Conservation (phyloP, 352 stramenopile genomes). For the Pythium aquatile region DNA sequence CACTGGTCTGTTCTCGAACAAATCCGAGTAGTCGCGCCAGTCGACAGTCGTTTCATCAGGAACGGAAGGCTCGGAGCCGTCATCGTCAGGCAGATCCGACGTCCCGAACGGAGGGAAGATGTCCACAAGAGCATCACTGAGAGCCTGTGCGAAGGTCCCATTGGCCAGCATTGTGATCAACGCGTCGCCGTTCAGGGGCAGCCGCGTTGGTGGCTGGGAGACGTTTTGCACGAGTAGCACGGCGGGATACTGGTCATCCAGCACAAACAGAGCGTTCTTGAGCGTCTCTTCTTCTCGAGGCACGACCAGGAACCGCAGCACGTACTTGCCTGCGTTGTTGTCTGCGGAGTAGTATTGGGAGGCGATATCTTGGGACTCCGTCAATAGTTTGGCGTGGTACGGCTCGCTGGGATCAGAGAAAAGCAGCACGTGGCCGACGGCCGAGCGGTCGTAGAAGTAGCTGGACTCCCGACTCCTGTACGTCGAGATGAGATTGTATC, state of each 20-base stretch:
- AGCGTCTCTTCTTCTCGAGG: conserved; percentile 25
- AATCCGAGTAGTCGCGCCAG: conserved; percentile 27
- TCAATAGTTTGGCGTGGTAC: conserved; percentile 23
- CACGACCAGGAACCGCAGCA: conserved; percentile 38
- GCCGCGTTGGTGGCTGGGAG: conserved; percentile 13
- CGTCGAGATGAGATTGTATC: conserved; percentile 34
- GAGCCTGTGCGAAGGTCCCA: background rate
- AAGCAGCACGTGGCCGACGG: conserved; percentile 35
- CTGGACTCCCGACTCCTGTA: conserved; percentile 25
- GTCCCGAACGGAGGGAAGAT: conserved; percentile 14
- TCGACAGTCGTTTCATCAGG: background rate
- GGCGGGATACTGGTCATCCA: conserved; percentile 26
- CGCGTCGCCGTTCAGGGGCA: conserved; percentile 11
- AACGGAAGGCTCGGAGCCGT: background rate
- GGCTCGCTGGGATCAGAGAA: conserved; percentile 28
- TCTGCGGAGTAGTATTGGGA: conserved; percentile 19
- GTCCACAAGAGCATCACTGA: conserved; percentile 2
- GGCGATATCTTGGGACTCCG: conserved; percentile 19
- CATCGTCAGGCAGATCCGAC: conserved; percentile 3
- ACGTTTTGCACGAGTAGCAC: conserved; percentile 32
- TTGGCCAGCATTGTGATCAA: conserved; percentile 16
- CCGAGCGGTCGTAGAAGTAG: conserved; percentile 34
- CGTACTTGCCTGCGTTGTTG: conserved; percentile 3
- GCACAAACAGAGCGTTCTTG: conserved; percentile 31
- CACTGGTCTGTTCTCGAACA: conserved; percentile 8